Base-by-base conservation (phyloP, 1,284 basidiomycete genomes). In the Ceratobasidium theobromae region DNA sequence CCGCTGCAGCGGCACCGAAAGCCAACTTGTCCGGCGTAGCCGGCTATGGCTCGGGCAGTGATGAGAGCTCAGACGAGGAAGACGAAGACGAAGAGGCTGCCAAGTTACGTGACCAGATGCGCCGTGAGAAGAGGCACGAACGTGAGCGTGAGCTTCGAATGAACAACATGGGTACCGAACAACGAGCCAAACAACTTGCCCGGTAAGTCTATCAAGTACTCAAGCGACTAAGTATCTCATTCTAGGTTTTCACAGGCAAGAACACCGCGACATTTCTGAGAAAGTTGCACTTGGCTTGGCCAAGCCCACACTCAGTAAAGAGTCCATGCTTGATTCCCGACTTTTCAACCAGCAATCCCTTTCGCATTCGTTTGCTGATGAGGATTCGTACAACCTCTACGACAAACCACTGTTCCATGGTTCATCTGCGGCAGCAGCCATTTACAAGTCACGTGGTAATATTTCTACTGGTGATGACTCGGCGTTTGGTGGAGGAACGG, bases 121-220 rank as follows among this genome's bases (percentile, higher is more conserved):
- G 96, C 62, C 81, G 84, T 62, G 95, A 98, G 81, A 95, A 98
- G 80, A 84, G 92, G 73, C 84, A 88, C 67, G 93, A 99, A 75
- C 86, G 95, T 35, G 95, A 99, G 79, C 87, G 96, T 58, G 96
- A 99, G 78, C 86, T 99, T 87, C 85, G 97, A 67, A 97, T 99
- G 95, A 95, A 86, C 77, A 98, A 98, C 75, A 99, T 99, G 97
- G 97, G 97, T 38, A 87, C 88, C 35, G 97, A 99, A 78, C 91
- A 94, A 75, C 86, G 97, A 4, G 95, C 97, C 25, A 97, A 97
- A 80, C 88, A 93, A 82, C 82, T 99, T 65, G 93, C 95, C 25
- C 86, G 90, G 78, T 79, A 69, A 62, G 78, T 76, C 57, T 18
- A 33, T 40, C 23, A n/a, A 40, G 16, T 8, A 8, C 45, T 33